A percentile compares a stretch with the other conserved stretches of the same genome.
Conservation (phyloP, 441 rosid genomes). For the Aleurites moluccanus region DNA sequence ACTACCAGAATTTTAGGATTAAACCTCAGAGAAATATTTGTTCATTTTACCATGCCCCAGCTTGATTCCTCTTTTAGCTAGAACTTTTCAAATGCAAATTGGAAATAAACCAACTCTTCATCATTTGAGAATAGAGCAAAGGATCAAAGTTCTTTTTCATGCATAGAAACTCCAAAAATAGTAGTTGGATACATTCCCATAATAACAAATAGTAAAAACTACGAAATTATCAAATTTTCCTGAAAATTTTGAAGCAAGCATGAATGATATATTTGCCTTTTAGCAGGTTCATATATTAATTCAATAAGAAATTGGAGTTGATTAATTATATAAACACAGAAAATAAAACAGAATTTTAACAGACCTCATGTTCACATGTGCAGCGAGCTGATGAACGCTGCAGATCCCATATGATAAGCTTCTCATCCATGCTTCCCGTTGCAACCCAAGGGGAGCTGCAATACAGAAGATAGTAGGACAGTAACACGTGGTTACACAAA, state of each 20-base stretch:
- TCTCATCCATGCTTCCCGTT: constrained; percentile 81
- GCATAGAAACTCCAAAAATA: constrained; percentile 1
- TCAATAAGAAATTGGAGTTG: not conserved
- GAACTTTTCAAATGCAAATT: not conserved
- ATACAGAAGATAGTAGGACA: not conserved
- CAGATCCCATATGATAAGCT: constrained; percentile 83
- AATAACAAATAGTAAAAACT: not conserved
- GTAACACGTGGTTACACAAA: not conserved
- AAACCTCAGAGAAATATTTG: not conserved
- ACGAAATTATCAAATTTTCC: not conserved
- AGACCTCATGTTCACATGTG: constrained; percentile 75
- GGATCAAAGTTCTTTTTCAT: not conserved
- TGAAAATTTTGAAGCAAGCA: not conserved
- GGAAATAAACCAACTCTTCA: not conserved
- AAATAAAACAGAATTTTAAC: not conserved
- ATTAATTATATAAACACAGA: not conserved
- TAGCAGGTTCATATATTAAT: not conserved
- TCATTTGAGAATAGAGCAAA: not conserved
- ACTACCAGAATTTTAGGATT: not conserved
- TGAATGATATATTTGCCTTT: not conserved
- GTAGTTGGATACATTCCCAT: not conserved
- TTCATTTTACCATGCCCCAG: not conserved
- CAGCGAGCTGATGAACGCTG: constrained; percentile 66
- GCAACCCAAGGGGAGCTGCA: constrained; percentile 72
- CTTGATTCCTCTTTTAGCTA: not conserved